A percentile compares a stretch with the other conserved stretches of the same genome.
These are phyloP conservation scores for Talaromyces verruculosus DNA, from an alignment of 2,329 filamentous ascomycete species.

Conservation along the genomic window DNA sequence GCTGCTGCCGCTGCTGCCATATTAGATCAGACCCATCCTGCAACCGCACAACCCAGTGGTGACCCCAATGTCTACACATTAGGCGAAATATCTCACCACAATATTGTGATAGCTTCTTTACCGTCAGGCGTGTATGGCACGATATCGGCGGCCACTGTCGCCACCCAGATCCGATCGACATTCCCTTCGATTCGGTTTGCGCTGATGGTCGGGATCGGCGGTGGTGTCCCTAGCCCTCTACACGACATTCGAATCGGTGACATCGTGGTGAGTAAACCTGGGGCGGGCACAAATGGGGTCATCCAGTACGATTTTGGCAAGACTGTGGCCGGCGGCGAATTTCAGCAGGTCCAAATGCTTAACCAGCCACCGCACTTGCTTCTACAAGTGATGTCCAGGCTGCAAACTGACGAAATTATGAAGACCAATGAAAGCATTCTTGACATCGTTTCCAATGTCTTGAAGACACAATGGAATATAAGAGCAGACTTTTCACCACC, in stretches of 20 bases:
- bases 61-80: neutral
- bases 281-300: too few relatives aligned
- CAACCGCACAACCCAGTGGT: neutral
- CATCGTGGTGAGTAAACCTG: neutral
- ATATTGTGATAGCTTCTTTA: neutral
- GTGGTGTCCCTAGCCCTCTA: neutral
- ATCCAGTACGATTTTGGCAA: constrained; percentile 4
- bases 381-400: neutral
- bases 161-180: neutral
- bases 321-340: neutral
- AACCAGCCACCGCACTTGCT: neutral
- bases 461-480: neutral
- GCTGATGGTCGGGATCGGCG: neutral
- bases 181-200: neutral
- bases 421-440: neutral
- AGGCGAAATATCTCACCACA: neutral
- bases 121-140: neutral
- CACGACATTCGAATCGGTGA: neutral
- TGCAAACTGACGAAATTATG: neutral
- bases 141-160: neutral
- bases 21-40: neutral
- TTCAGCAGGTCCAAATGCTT: neutral
- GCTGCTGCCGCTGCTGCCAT: neutral
- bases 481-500: neutral
- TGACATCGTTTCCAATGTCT: neutral